Conservation (phyloP, 1,284 basidiomycete genomes). For the Trichosporon asahii region DNA sequence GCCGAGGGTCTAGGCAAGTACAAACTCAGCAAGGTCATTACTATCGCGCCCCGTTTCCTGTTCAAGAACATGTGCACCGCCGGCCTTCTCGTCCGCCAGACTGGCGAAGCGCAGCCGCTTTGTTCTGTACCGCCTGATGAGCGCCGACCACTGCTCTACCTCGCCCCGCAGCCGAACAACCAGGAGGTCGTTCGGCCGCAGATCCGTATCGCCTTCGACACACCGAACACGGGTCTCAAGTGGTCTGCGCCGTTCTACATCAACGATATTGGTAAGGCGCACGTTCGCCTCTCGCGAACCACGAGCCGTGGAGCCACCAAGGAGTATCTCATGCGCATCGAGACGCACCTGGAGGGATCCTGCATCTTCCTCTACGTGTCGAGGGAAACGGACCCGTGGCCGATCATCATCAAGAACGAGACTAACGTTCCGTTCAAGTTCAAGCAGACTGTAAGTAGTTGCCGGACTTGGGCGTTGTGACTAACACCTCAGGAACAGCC, state of each 20-base stretch:
- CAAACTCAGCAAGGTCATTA: conserved; percentile 92
- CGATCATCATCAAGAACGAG: conserved; percentile 86
- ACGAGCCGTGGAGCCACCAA: conserved; percentile 50
- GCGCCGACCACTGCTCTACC: conserved; percentile 66
- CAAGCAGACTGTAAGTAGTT: conserved; percentile 65
- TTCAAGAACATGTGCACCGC: conserved; percentile 75
- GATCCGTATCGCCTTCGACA: conserved; percentile 78
- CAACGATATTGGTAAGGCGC: conserved; percentile 80
- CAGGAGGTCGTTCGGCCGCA: conserved; percentile 54
- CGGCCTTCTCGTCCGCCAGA: conserved; percentile 77
- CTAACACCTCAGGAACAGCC: not conserved
- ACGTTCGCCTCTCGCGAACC: conserved; percentile 60
- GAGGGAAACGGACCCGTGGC: conserved; percentile 70
- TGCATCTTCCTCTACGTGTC: conserved; percentile 82
- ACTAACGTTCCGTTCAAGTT: conserved; percentile 71
- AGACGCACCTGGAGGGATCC: conserved; percentile 80
- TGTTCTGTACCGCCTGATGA: conserved; percentile 63
- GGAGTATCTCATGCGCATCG: conserved; percentile 68
- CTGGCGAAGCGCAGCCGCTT: conserved; percentile 59
- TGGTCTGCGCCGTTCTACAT: conserved; percentile 93
- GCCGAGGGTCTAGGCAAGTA: conserved; percentile 93
- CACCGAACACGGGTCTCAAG: conserved; percentile 64
- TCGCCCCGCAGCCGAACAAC: conserved; percentile 58
- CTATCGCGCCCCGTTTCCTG: conserved; percentile 84
- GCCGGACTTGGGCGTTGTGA: conserved; percentile 7